Evolutionary conservation across 768 basidiomycete genomes (phyloP).

Genomic region (Cantharellus anzutake): DNA sequence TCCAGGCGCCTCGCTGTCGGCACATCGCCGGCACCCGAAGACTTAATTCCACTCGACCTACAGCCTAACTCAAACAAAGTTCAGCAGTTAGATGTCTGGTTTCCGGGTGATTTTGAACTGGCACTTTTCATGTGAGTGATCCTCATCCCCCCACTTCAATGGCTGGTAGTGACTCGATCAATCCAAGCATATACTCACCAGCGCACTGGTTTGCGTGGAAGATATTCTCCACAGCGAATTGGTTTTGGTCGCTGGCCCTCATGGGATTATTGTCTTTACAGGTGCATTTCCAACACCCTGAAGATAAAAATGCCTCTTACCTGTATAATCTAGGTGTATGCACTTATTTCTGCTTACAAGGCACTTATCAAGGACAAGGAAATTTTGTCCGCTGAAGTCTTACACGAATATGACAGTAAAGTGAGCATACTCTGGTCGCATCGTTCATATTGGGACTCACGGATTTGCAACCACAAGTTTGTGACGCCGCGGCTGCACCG

Average conservation of each 20-base stretch:
- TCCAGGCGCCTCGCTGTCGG: constrained; percentile 29
- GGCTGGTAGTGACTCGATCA: neutral
- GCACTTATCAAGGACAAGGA: constrained; percentile 53
- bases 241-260: constrained; percentile 49
- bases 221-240: constrained; percentile 48
- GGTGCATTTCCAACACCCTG: constrained; percentile 21
- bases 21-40: constrained; percentile 21
- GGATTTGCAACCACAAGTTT: constrained; percentile 32
- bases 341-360: constrained; percentile 36
- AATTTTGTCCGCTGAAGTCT: constrained; percentile 57
- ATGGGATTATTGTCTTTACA: constrained; percentile 51
- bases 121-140: constrained; percentile 30
- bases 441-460: neutral
- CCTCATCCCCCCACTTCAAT: neutral
- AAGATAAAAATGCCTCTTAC: neutral
- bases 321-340: constrained; percentile 24
- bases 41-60: neutral
- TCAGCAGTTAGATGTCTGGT: constrained; percentile 68
- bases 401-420: constrained; percentile 68
- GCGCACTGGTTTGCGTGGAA: constrained; percentile 58
- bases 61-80: constrained; percentile 29
- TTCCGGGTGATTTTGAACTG: constrained; percentile 51
- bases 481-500: constrained; percentile 69
- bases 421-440: constrained; percentile 19
- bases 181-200: constrained; percentile 47